phyloP scores from a whole-genome alignment of 2,329 filamentous ascomycete genomes.

The Diplodia scrobiculata region DNA sequence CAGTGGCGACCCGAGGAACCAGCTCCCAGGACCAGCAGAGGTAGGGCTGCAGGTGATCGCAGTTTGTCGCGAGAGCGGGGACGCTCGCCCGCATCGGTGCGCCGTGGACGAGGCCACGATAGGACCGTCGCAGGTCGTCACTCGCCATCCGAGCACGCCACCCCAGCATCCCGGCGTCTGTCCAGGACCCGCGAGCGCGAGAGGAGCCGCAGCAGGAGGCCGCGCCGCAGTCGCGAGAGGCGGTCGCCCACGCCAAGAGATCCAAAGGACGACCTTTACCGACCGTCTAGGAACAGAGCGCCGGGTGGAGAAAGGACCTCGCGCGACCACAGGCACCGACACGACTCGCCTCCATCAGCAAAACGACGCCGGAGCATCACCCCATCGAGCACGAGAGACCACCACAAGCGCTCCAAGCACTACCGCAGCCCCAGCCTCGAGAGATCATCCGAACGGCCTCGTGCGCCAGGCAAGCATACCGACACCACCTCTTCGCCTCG shows the following conservation, averaged over 20 bases:
- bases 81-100: conserved; percentile 42
- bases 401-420: conserved; percentile 41
- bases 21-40: conserved; percentile 41
- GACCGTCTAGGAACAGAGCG: conserved; percentile 40
- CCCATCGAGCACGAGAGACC: conserved; percentile 40
- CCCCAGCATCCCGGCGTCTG: conserved; percentile 36
- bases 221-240: conserved; percentile 40
- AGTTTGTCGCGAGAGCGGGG: conserved; percentile 38
- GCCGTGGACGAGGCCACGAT: conserved; percentile 38
- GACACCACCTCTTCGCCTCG: conserved; percentile 42
- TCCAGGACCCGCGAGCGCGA: conserved; percentile 36
- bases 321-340: conserved; percentile 41
- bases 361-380: conserved; percentile 46
- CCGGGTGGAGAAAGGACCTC: conserved; percentile 43
- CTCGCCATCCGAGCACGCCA: conserved; percentile 22
- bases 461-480: conserved; percentile 37
- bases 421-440: conserved; percentile 42
- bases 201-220: conserved; percentile 30
- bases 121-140: conserved; percentile 37
- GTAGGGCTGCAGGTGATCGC: conserved; percentile 38
- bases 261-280: conserved; percentile 42
- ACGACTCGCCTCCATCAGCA: conserved; percentile 43
- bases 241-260: conserved; percentile 33
- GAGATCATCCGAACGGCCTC: conserved; percentile 42
- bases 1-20: conserved; percentile 49